Base-by-base conservation (phyloP, 306 rosid species). In the Trifolium subterraneum region DNA sequence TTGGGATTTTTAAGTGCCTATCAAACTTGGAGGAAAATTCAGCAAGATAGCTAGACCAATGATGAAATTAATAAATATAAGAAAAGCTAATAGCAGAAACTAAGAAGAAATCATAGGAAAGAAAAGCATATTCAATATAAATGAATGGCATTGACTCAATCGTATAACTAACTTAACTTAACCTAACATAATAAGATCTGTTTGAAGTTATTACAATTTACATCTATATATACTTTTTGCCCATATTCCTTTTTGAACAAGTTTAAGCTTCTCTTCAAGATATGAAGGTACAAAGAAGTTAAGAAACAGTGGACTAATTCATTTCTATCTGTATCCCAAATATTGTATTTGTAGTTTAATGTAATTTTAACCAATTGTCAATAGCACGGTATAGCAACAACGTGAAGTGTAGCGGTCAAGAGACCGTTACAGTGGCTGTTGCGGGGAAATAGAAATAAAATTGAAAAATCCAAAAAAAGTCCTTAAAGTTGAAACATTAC, bases 11-110 rank as follows among this genome's bases (percentile, higher is more conserved):
- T 31, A 4, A 31, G 6, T 4, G 4, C 6, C 0, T 0, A 4
- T 31, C 6, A 3, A 31, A 31, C 6, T 31, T 31, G 35, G 35
- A 31, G 35, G 35, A 31, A 31, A 31, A 4, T 31, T 31, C 35
- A 4, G 1, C 5, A 31, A 3, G 35, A 31, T 3, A 31, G 35
- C 5, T 31, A 31, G 5, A 31, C 5, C 0, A 31, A 31, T 31
- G 35, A 29, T 29, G 63, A 31, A 18, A 15, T 18, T 9, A 11
- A 73, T 45, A 15, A 47, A 39, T 74, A 47, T 6, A 64, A 64
- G 55, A 63, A 64, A 75, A 15, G 19, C n/a, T 51, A 20, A 48
- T 16, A 19, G 22, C 36, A 51, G 51, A 25, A 64, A 74, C 65
- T n/a, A n/a, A n/a, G n/a, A n/a, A n/a, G n/a, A n/a, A n/a, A n/a